A percentile compares a stretch with the other conserved stretches of the same genome.
Evolutionary conservation across 2,329 filamentous ascomycete species (phyloP).

Genomic region (Ceratocystis papillata): DNA sequence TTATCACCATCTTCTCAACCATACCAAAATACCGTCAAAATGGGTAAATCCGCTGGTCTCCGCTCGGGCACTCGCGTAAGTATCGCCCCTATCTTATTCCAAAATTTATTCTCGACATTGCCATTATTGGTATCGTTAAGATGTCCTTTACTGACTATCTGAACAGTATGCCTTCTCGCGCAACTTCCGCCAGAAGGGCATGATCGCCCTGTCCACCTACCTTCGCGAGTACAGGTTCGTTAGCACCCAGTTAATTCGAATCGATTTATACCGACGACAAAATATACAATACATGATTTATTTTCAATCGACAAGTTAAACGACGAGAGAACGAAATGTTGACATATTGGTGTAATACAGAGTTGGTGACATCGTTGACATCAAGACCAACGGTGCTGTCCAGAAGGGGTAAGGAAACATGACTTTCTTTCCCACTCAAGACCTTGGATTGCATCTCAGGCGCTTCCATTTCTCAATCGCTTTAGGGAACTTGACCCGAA

Average conservation of each 20-base stretch:
- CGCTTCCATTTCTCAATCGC: slow-evolving; percentile 8
- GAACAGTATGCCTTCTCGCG: slow-evolving; percentile 79
- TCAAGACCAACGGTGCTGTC: slow-evolving; percentile 96
- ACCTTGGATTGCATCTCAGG: neutral
- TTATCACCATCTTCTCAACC: slow-evolving; percentile 23
- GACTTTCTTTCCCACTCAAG: neutral
- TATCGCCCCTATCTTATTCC: slow-evolving; percentile 29
- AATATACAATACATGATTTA: slow-evolving; percentile 21
- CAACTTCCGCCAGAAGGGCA: slow-evolving; percentile 88
- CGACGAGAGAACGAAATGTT: slow-evolving; percentile 10
- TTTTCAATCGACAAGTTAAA: slow-evolving; percentile 25
- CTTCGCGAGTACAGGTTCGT: slow-evolving; percentile 76
- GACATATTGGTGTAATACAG: slow-evolving; percentile 35
- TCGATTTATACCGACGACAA: slow-evolving; percentile 22
- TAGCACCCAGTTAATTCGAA: slow-evolving; percentile 7
- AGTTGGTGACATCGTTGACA: slow-evolving; percentile 97
- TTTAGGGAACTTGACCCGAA: slow-evolving; percentile 16
- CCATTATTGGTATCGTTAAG: slow-evolving; percentile 19
- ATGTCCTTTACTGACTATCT: slow-evolving; percentile 21
- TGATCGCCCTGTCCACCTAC: slow-evolving; percentile 90
- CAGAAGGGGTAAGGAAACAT: slow-evolving; percentile 73
- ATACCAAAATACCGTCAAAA: slow-evolving; percentile 41
- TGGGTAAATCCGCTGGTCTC: slow-evolving; percentile 82
- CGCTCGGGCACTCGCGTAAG: slow-evolving; percentile 74
- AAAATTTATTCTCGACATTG: slow-evolving; percentile 20